Conservation (phyloP, 352 stramenopile genomes). For the Phytophthora pistaciae region DNA sequence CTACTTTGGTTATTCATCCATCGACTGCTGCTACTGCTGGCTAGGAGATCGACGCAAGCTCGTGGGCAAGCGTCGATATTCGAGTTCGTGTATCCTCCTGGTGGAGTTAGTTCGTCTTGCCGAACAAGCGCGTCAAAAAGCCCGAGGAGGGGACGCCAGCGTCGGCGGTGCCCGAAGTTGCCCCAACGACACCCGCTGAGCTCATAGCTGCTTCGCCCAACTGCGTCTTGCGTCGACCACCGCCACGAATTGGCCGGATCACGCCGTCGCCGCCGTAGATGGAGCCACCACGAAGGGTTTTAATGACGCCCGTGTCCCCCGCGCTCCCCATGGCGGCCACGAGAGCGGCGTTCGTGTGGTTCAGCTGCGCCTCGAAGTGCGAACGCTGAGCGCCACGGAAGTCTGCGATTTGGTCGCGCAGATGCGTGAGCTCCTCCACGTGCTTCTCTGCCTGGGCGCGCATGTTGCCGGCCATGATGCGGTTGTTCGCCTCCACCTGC, state of each 20-base stretch:
- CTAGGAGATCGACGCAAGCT: background rate
- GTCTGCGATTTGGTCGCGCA: conserved; percentile 88
- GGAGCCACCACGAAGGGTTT: conserved; percentile 72
- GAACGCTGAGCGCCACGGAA: conserved; percentile 82
- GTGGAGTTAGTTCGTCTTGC: conserved; percentile 46
- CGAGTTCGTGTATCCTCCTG: background rate
- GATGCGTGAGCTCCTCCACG: conserved; percentile 86
- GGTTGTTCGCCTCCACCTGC: conserved; percentile 89
- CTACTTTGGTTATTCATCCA: conserved; percentile 21
- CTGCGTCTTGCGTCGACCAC: conserved; percentile 69
- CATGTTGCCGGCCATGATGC: conserved; percentile 91
- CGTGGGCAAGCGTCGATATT: background rate
- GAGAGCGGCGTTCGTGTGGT: conserved; percentile 47
- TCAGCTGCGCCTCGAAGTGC: conserved; percentile 79
- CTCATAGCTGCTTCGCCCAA: conserved; percentile 31
- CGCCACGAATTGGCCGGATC: conserved; percentile 80
- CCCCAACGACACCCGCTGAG: conserved; percentile 6
- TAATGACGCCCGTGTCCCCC: conserved; percentile 53
- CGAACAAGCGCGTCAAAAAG: conserved; percentile 67
- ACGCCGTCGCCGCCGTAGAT: conserved; percentile 74
- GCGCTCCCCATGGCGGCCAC: conserved; percentile 32
- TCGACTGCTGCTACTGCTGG: conserved; percentile 7
- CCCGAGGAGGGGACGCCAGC: conserved; percentile 36
- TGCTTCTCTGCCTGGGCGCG: conserved; percentile 90
- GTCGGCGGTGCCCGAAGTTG: conserved; percentile 13